phyloP scores from a whole-genome alignment of 2,329 filamentous ascomycete genomes.

The Coniella vitis region DNA sequence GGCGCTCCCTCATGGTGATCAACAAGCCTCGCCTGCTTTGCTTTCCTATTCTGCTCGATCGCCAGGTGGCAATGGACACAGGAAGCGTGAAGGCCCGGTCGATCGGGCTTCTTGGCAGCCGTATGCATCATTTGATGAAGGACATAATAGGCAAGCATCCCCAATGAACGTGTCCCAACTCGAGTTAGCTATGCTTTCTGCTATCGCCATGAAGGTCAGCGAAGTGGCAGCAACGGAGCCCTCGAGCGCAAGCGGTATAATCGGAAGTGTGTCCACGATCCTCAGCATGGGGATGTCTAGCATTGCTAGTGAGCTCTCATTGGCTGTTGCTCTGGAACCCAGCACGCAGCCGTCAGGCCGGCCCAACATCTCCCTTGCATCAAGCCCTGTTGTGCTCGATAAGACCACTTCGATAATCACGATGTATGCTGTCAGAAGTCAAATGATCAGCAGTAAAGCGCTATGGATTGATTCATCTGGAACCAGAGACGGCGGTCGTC shows the following conservation, averaged over 20 bases:
- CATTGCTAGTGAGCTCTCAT: constrained; percentile 1
- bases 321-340: not conserved
- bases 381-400: not conserved
- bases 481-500: not conserved
- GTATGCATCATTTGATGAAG: not conserved
- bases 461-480: not conserved
- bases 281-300: constrained; percentile 6
- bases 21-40: not conserved
- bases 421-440: not conserved
- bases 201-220: not conserved
- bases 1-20: constrained; percentile 28
- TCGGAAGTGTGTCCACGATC: constrained; percentile 1
- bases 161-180: not conserved
- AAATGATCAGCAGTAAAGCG: not conserved
- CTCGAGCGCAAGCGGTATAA: constrained; percentile 1
- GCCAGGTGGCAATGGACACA: too few relatives aligned
- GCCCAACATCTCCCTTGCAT: constrained; percentile 1
- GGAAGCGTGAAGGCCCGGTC: too few relatives aligned
- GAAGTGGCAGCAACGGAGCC: not conserved
- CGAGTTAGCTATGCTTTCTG: not conserved
- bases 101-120: not conserved
- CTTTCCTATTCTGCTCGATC: too few relatives aligned
- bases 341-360: not conserved
- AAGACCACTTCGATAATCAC: not conserved
- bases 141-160: not conserved